Evolutionary conservation across 345 rosid species (phyloP).

Genomic region (Gossypium herbaceum): DNA sequence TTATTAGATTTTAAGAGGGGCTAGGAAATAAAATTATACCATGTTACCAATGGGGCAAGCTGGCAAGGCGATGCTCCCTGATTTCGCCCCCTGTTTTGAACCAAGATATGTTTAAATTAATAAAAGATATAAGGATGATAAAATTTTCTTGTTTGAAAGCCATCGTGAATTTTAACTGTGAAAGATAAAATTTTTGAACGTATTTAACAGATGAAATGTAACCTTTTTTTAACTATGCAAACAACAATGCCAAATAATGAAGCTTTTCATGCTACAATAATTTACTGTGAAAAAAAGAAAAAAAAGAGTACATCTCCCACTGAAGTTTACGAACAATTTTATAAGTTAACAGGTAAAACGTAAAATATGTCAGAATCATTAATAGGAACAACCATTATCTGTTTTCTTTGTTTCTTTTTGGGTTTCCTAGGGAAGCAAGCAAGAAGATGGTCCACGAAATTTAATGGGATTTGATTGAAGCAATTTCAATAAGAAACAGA

Average conservation of each 20-base stretch:
- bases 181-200: too few species aligned
- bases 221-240: too few species aligned
- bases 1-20: too few species aligned
- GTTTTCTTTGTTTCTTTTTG: not conserved
- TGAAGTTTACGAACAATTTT: not conserved
- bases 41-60: too few species aligned
- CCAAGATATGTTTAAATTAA: too few species aligned
- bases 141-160: too few species aligned
- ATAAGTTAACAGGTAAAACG: not conserved
- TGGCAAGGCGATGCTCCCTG: too few species aligned
- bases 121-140: too few species aligned
- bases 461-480: not conserved
- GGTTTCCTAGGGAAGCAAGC: not conserved
- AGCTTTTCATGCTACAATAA: not conserved
- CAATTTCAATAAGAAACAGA: slow-evolving; percentile 3
- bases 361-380: not conserved
- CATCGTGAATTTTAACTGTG: too few species aligned
- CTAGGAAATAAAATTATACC: too few species aligned
- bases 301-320: not conserved
- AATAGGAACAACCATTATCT: not conserved
- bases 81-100: too few species aligned
- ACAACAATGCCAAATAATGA: not conserved
- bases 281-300: not conserved
- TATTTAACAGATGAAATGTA: too few species aligned
- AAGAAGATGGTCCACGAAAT: slow-evolving; percentile 11